These are phyloP conservation scores for Podospora appendiculata DNA, from an alignment of 495 filamentous ascomycete genomes.

Conservation along the genomic window DNA sequence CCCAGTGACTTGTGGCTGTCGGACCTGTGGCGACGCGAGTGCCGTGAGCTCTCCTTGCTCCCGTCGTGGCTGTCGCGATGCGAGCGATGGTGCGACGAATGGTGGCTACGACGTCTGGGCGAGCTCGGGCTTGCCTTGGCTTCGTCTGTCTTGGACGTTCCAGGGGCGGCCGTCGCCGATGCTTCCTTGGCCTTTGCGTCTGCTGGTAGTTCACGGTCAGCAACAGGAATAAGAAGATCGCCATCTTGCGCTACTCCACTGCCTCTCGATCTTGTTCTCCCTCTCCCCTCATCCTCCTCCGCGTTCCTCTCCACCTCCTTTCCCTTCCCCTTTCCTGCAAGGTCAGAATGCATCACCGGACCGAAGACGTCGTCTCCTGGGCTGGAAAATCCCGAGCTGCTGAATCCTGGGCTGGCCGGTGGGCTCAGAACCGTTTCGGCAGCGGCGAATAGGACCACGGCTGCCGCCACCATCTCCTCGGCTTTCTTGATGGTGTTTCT, in stretches of 20 bases:
- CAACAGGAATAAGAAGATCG: constrained; percentile 27
- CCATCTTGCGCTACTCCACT: constrained; percentile 16
- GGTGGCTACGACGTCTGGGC: constrained; percentile 27
- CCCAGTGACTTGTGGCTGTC: constrained; percentile 27
- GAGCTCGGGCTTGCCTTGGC: constrained; percentile 15
- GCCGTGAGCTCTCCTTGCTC: constrained; percentile 24
- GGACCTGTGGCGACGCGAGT: constrained; percentile 22
- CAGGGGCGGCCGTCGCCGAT: neutral
- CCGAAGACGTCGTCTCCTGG: constrained; percentile 19
- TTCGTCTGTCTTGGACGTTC: constrained; percentile 23
- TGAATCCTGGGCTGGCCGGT: constrained; percentile 23
- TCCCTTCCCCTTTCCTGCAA: constrained; percentile 18
- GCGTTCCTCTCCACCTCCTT: constrained; percentile 21
- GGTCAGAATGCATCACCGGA: constrained; percentile 21
- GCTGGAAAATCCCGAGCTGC: constrained; percentile 19
- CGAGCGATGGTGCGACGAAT: constrained; percentile 24
- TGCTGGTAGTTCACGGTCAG: constrained; percentile 41
- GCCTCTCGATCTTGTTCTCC: constrained; percentile 22
- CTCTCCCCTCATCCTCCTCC: constrained; percentile 12
- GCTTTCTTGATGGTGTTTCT: constrained; percentile 31
- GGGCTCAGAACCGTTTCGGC: constrained; percentile 28
- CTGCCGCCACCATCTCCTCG: constrained; percentile 40
- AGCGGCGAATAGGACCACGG: constrained; percentile 39
- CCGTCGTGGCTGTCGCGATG: constrained; percentile 21
- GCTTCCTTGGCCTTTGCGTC: constrained; percentile 22